Evolutionary conservation across 768 basidiomycete species (phyloP).

Genomic region (Amanita pallidorosea): DNA sequence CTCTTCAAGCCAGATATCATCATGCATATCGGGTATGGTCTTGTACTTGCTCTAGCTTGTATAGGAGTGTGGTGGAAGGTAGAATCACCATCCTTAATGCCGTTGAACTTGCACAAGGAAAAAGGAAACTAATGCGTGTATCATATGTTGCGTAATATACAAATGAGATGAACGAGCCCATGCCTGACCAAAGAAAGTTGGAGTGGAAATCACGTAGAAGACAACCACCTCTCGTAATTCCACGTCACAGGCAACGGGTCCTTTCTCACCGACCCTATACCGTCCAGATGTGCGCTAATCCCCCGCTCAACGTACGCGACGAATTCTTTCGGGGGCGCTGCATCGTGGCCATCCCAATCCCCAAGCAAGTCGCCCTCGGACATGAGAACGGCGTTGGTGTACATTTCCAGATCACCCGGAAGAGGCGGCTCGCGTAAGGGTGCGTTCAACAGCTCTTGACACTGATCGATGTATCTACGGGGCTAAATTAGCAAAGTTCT

Average conservation of each 20-base stretch:
- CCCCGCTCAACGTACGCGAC: constrained; percentile 33
- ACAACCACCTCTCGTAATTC: constrained; percentile 36
- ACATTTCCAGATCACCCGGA: constrained; percentile 29
- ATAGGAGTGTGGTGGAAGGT: constrained; percentile 9
- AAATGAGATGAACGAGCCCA: not conserved
- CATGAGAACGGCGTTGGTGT: constrained; percentile 40
- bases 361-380: constrained; percentile 25
- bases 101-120: not conserved
- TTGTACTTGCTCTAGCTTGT: constrained; percentile 7
- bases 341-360: constrained; percentile 19
- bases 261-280: constrained; percentile 13
- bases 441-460: constrained; percentile 27
- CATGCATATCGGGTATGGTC: constrained; percentile 7
- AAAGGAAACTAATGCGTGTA: not conserved
- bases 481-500: not conserved
- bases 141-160: not conserved
- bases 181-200: not conserved
- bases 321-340: constrained; percentile 33
- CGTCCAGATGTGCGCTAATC: constrained; percentile 23
- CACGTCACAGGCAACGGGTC: constrained; percentile 25
- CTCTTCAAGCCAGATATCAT: constrained; percentile 4
- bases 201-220: not conserved
- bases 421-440: constrained; percentile 43
- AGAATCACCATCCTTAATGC: not conserved
- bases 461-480: constrained; percentile 64